These are phyloP conservation scores for Stephania cephalantha DNA, from an alignment of 164 flowering plant genomes.

Conservation along the genomic window DNA sequence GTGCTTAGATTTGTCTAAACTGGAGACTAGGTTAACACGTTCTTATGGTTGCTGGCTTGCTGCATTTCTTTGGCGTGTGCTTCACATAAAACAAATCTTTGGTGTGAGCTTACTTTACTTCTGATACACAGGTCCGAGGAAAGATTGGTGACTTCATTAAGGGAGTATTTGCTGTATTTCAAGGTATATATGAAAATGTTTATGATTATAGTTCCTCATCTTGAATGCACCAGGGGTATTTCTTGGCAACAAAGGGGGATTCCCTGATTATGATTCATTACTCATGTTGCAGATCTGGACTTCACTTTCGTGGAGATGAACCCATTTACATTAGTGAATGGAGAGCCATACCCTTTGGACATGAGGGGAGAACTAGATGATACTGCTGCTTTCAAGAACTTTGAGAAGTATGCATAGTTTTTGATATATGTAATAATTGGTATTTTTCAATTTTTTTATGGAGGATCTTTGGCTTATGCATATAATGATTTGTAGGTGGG, in stretches of 20 bases:
- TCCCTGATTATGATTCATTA: constrained; percentile 4
- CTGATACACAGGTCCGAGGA: not conserved
- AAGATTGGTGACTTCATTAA: constrained; percentile 61
- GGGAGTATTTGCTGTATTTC: constrained; percentile 49
- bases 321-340: constrained; percentile 87
- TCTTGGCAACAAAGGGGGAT: not conserved
- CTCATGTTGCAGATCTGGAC: constrained; percentile 63
- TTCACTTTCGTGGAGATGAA: constrained; percentile 98
- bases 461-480: constrained; percentile 4
- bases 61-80: too few relatives aligned
- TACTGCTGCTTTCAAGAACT: constrained; percentile 97
- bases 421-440: not conserved
- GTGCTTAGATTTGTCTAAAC: too few relatives aligned
- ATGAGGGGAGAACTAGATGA: constrained; percentile 99
- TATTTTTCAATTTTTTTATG: not conserved
- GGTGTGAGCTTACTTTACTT: not conserved
- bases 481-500: constrained; percentile 54
- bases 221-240: not conserved
- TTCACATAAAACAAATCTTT: too few relatives aligned
- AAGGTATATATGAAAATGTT: constrained; percentile 35
- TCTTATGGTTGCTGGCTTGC: too few relatives aligned
- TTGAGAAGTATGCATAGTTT: constrained; percentile 58
- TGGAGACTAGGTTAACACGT: too few relatives aligned
- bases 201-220: not conserved
- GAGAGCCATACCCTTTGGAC: constrained; percentile 96